These are phyloP conservation scores for Pseudogymnoascus sp. DNA, from an alignment of 2,329 filamentous ascomycete species.

Conservation along the genomic window DNA sequence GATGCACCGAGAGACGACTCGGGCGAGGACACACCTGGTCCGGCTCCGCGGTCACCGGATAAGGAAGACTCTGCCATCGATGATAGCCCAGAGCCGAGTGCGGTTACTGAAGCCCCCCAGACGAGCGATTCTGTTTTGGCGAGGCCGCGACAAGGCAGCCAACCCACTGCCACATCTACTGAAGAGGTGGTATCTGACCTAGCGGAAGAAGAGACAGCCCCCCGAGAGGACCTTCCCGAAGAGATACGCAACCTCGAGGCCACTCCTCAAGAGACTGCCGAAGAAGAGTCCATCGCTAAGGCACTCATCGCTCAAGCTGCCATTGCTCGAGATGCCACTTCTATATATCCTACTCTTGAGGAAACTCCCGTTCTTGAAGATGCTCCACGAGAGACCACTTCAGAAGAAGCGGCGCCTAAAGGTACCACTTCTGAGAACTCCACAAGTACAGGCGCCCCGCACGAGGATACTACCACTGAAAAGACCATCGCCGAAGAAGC, in stretches of 20 bases:
- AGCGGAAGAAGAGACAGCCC: not conserved
- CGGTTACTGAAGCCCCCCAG: not conserved
- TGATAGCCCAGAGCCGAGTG: not conserved
- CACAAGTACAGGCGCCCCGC: too few relatives aligned
- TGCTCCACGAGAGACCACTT: not conserved
- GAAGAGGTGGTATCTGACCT: not conserved
- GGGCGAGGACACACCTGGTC: not conserved
- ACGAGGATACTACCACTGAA: not conserved
- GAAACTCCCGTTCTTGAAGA: not conserved
- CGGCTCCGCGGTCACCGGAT: not conserved
- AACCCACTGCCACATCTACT: not conserved
- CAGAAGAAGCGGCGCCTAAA: not conserved
- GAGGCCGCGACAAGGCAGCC: not conserved
- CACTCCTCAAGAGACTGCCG: not conserved
- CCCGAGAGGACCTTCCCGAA: not conserved
- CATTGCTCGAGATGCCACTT: not conserved
- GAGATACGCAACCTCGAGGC: not conserved
- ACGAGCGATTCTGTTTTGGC: not conserved
- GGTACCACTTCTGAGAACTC: not conserved
- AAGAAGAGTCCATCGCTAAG: not conserved
- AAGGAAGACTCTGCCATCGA: not conserved
- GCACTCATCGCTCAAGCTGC: constrained; percentile 1
- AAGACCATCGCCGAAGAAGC: not conserved
- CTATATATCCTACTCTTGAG: not conserved
- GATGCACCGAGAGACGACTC: not conserved